Evolutionary conservation across 2,329 filamentous ascomycete genomes (phyloP), one percentile per base, ranked within the genome.

Genomic region (Lecanicillium sp.): DNA sequence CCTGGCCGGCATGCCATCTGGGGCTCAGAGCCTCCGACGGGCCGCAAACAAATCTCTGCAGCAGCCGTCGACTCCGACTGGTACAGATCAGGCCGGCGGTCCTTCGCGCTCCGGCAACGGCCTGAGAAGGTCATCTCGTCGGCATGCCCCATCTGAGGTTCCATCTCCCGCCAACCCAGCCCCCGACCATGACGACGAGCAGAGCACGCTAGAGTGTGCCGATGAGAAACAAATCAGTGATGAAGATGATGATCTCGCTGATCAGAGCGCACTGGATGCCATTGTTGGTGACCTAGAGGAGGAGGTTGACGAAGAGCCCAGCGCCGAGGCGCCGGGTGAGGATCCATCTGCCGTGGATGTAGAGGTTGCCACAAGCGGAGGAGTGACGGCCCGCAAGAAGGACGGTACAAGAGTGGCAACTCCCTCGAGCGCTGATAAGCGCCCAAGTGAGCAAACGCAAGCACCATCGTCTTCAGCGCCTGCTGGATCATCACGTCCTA

Each of bases 271-370:
- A 5, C 70, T 97, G 43, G 88, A 95, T 63, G 83, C 88, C 19
- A 86, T 97, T 52, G 84, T 96, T n/a, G 89, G 90, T 51, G 88
- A 94, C 56, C 71, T 96, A 1, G 89, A 96, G 48, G 87, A 91
- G 52, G 88, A 90, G 26, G 83, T 91, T 65, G 82, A 88, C 43
- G 84, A 86, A 48, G 78, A 79, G 2, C 69, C 72, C n/a, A 54
- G 58, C 10, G 24, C 12, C 12, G 21, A 38, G 10, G 21, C 26
- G 9, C 20, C 33, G 6, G 32, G 32, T 2, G 74, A 78, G n/a
- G 77, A 85, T 6, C 87, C 90, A 2, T 86, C 87, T 4, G 90
- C 93, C 5, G 89, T 97, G 26, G 96, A 89, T 59, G 79, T 98
- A 62, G 91, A 97, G 65, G 81, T 96, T 35, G 90, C 84, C 32